These are phyloP conservation scores for Diplotaxis tenuifolia DNA, from an alignment of 345 rosid genomes.

Conservation along the genomic window DNA sequence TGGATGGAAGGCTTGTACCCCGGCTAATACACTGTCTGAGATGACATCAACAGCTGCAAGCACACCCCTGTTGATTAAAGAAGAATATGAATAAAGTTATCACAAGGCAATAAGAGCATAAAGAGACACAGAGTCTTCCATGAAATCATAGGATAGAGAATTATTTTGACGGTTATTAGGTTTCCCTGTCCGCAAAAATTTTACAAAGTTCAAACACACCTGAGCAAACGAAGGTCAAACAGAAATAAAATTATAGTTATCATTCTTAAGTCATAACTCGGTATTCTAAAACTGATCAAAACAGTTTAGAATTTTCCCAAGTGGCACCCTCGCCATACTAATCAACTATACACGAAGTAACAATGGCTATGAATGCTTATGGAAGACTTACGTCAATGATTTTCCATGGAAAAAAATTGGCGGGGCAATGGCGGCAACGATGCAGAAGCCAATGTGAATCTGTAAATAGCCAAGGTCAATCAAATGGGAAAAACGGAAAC, in stretches of 20 bases:
- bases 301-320: neutral
- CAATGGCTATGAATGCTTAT: neutral
- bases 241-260: neutral
- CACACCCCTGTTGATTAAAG: slow-evolving; percentile 64
- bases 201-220: neutral
- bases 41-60: slow-evolving; percentile 92
- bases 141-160: neutral
- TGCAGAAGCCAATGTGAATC: slow-evolving; percentile 92
- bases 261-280: neutral
- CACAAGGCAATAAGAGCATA: neutral
- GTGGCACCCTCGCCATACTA: neutral
- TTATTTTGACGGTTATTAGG: neutral
- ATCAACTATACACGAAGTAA: slow-evolving; percentile 7
- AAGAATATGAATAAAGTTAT: slow-evolving; percentile 2
- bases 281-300: neutral
- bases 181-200: neutral
- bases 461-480: slow-evolving; percentile 38
- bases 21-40: slow-evolving; percentile 61
- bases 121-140: neutral
- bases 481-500: neutral
- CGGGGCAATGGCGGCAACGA: slow-evolving; percentile 96
- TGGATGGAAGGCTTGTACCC: slow-evolving; percentile 54
- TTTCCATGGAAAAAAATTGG: slow-evolving; percentile 91
- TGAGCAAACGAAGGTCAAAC: neutral
- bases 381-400: slow-evolving; percentile 85